Base-by-base conservation (phyloP, 148 eudicot genomes). In the Vaccinium darrowii region DNA sequence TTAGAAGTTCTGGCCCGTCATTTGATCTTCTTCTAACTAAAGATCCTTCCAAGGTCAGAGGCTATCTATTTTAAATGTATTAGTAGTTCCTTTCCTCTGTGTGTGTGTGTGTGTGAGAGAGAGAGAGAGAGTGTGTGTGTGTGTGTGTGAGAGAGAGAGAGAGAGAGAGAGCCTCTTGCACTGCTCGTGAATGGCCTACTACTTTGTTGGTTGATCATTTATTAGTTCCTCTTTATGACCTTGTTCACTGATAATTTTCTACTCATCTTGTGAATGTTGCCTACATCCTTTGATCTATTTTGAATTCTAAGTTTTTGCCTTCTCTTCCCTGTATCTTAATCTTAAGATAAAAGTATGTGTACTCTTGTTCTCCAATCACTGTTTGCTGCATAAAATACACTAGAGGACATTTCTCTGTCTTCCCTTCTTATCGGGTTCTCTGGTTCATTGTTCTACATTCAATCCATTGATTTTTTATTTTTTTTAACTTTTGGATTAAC, bases 161-260 rank as follows among this genome's bases (percentile, higher is more conserved):
- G 78, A 56, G 43, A 79, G 27, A 43, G 47, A 51, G 8, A 81
- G 79, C 39, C 43, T 84, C 69, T 62, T 73, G 43, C 78, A 19
- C 51, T 36, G 79, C 91, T 75, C 90, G 92, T 90, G 92, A 88
- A 39, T 79, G 43, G 76, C 81, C 85, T 69, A 78, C 88, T 85
- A 76, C 87, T 87, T 88, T 91, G 73, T 86, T 89, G 82, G 88
- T 85, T 89, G 92, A 57, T 86, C 86, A 91, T 87, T 89, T 76
- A 89, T 85, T 86, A 85, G 33, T 63, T 76, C 83, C 86, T 21
- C 84, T 86, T 80, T 85, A 19, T 81, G 79, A 84, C 83, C 84
- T 58, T 72, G 81, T 62, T 80, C 54, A 69, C 15, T 76, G 62
- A 84, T 63, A 82, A 65, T 67, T 86, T 84, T 77, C 83, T 58